These are phyloP conservation scores for Ogataea pini DNA, from an alignment of 805 yeast species.

Conservation along the genomic window DNA sequence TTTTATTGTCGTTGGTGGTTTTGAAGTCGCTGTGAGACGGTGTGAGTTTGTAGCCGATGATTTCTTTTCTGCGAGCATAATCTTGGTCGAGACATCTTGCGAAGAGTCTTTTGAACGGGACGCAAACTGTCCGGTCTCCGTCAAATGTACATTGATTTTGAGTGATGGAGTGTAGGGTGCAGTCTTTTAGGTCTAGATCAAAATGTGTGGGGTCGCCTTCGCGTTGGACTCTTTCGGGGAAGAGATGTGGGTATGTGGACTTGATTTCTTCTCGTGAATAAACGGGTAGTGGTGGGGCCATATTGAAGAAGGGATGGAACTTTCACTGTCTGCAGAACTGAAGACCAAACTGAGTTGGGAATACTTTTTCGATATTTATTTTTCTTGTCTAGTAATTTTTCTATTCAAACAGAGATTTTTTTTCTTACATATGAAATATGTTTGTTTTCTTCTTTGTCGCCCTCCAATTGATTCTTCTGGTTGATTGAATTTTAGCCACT, in stretches of 20 bases:
- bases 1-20: slow-evolving; percentile 3
- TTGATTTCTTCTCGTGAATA: slow-evolving; percentile 40
- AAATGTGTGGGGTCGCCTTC: slow-evolving; percentile 7
- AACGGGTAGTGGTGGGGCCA: slow-evolving; percentile 56
- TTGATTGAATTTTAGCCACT: too few species aligned
- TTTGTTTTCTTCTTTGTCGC: too few species aligned
- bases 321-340: too few species aligned
- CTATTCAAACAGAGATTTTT: too few species aligned
- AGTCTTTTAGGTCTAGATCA: slow-evolving; percentile 18
- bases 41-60: slow-evolving; percentile 33
- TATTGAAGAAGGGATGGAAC: too few species aligned
- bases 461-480: not conserved
- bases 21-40: slow-evolving; percentile 25
- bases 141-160: slow-evolving; percentile 51
- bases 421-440: too few species aligned
- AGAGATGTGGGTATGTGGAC: slow-evolving; percentile 27
- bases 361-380: too few species aligned
- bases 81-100: slow-evolving; percentile 40
- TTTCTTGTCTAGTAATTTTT: too few species aligned
- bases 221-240: slow-evolving; percentile 23
- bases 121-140: slow-evolving; percentile 43
- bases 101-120: slow-evolving; percentile 51
- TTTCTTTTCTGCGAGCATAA: slow-evolving; percentile 22
- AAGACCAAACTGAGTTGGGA: not conserved
- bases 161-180: slow-evolving; percentile 39